Conservation (phyloP, 2,329 filamentous ascomycete species). For the Coniochaeta ligniaria region DNA sequence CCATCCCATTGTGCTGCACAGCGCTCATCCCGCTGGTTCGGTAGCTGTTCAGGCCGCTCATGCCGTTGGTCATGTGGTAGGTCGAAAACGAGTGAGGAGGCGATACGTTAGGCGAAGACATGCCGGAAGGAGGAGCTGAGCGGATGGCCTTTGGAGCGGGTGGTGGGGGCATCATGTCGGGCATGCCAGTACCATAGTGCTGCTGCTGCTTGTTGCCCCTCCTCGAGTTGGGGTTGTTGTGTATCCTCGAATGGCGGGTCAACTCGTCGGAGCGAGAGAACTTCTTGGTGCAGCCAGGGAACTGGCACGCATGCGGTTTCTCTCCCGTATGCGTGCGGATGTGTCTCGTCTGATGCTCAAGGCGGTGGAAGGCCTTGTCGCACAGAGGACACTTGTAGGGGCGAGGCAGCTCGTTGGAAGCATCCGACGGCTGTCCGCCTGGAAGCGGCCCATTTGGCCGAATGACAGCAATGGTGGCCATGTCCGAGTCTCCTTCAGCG, state of each 20-base stretch:
- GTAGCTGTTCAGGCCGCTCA: constrained; percentile 40
- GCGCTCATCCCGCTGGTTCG: constrained; percentile 31
- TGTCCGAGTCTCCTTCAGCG: constrained; percentile 25
- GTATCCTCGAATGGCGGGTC: constrained; percentile 93
- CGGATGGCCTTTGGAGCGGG: constrained; percentile 71
- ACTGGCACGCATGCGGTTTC: constrained; percentile 95
- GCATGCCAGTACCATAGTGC: constrained; percentile 33
- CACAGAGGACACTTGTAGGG: constrained; percentile 98
- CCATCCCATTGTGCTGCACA: constrained; percentile 23
- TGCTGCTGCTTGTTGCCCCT: constrained; percentile 72
- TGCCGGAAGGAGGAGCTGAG: constrained; percentile 78
- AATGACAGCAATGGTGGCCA: constrained; percentile 41
- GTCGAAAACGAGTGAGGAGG: constrained; percentile 83
- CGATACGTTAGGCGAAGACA: constrained; percentile 91
- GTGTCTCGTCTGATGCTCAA: constrained; percentile 87
- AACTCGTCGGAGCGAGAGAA: constrained; percentile 96
- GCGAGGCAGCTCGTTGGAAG: constrained; percentile 67
- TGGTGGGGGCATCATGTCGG: constrained; percentile 71
- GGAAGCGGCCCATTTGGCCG: constrained; percentile 57
- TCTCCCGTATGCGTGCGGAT: constrained; percentile 97
- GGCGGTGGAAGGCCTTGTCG: constrained; percentile 95
- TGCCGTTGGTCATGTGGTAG: constrained; percentile 45
- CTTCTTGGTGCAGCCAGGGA: constrained; percentile 91
- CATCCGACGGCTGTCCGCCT: constrained; percentile 54
- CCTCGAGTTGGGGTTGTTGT: constrained; percentile 97